Evolutionary conservation across 345 rosid species (phyloP).

Genomic region (Arabidopsis suecica): DNA sequence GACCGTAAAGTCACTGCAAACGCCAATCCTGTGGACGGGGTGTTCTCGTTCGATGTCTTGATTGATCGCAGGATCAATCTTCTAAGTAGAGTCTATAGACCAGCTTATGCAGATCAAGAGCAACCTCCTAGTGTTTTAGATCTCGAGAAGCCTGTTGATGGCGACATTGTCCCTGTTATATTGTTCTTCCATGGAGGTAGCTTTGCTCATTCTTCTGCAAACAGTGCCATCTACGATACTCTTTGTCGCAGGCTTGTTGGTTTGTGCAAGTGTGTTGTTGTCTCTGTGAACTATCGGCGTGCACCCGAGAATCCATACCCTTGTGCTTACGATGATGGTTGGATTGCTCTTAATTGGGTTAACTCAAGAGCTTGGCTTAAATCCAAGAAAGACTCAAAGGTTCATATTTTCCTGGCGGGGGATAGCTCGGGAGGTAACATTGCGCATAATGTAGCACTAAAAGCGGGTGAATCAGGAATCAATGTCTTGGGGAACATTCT

Average conservation of each 20-base stretch:
- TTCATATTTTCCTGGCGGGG: conserved; percentile 80
- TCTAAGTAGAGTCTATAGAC: conserved; percentile 71
- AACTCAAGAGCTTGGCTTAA: conserved; percentile 76
- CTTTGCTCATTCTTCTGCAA: conserved; percentile 88
- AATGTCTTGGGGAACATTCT: conserved; percentile 70
- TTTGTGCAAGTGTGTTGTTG: conserved; percentile 70
- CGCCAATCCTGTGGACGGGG: conserved; percentile 73
- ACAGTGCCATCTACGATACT: conserved; percentile 78
- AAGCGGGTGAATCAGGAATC: conserved; percentile 68
- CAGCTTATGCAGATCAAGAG: conserved; percentile 53
- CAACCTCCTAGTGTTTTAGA: conserved; percentile 50
- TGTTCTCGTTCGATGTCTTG: conserved; percentile 78
- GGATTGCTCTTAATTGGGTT: conserved; percentile 83
- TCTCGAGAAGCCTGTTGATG: conserved; percentile 73
- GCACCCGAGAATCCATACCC: conserved; percentile 87
- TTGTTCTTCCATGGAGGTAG: conserved; percentile 96
- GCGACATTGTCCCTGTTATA: conserved; percentile 73
- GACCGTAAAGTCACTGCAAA: conserved; percentile 84
- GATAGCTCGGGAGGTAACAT: conserved; percentile 98
- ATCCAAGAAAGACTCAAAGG: conserved; percentile 71
- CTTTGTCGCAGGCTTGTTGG: conserved; percentile 83
- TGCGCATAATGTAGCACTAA: conserved; percentile 76
- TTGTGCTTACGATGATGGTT: conserved; percentile 91
- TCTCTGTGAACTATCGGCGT: conserved; percentile 89
- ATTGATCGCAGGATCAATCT: conserved; percentile 66